A percentile compares a stretch with the other conserved stretches of the same genome.
These are phyloP conservation scores for Saussurea involucrata DNA, from an alignment of 129 eudicot species.

Conservation along the genomic window DNA sequence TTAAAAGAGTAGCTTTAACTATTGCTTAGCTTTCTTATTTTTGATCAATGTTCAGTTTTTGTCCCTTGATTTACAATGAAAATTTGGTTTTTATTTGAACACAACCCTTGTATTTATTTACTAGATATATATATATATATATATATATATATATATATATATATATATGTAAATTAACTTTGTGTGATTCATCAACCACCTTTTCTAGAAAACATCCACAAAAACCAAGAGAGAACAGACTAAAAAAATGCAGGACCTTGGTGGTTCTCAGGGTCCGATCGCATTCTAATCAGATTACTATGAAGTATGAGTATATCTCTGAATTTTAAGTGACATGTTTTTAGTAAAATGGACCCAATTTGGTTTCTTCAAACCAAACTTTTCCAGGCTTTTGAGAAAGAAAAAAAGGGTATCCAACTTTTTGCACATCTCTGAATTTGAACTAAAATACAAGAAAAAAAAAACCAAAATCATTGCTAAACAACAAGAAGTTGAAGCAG, in stretches of 20 bases:
- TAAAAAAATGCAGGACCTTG: neutral
- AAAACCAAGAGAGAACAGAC: neutral
- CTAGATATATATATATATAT: no score
- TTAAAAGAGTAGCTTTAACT: no score
- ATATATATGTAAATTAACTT: neutral
- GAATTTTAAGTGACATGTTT: no score
- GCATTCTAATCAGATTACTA: no score
- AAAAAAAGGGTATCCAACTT: neutral
- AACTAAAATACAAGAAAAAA: neutral
- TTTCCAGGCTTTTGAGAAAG: neutral
- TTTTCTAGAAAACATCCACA: neutral
- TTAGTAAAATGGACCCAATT: no score
- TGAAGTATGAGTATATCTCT: no score
- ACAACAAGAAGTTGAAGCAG: constrained; percentile 13
- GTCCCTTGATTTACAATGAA: no score
- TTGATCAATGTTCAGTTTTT: no score
- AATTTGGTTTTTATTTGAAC: no score
- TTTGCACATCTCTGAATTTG: neutral
- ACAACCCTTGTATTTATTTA: no score
- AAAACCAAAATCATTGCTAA: neutral
- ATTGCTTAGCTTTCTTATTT: no score
- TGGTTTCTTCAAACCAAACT: neutral
- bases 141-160: no score
- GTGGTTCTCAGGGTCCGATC: neutral
- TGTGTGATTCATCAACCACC: neutral